These are phyloP conservation scores for Cyclotella choctawhatcheeana DNA, from an alignment of 108 stramenopile species.

Conservation along the genomic window DNA sequence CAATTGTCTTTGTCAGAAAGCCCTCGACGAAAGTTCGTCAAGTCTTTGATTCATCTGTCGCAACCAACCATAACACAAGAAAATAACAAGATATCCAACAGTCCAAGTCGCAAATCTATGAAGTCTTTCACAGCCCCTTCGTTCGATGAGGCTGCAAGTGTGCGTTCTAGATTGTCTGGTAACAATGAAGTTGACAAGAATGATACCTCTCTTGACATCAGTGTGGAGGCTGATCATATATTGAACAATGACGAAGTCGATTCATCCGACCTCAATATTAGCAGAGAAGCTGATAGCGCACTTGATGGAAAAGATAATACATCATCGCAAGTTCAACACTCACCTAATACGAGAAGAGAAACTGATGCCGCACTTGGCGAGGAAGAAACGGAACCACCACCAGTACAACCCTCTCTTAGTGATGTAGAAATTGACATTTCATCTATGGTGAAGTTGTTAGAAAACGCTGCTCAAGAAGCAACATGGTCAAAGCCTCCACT, in stretches of 20 bases:
- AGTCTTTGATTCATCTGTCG: not conserved
- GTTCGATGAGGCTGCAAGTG: constrained; percentile 14
- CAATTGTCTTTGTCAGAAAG: too few relatives aligned
- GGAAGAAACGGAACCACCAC: not conserved
- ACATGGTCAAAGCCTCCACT: constrained; percentile 6
- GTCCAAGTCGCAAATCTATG: not conserved
- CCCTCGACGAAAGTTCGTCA: too few relatives aligned
- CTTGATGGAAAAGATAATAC: not conserved
- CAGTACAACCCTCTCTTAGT: too few relatives aligned
- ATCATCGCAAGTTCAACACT: not conserved
- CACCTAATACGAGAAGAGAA: not conserved
- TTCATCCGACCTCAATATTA: not conserved
- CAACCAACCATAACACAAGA: too few relatives aligned
- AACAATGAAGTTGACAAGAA: not conserved
- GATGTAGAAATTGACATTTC: too few relatives aligned
- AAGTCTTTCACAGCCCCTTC: constrained; percentile 4
- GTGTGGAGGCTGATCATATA: not conserved
- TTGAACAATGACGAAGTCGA: not conserved
- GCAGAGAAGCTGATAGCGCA: constrained; percentile 1
- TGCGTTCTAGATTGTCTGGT: not conserved
- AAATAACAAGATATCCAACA: not conserved
- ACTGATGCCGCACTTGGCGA: not conserved
- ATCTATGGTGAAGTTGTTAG: constrained; percentile 13
- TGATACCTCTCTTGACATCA: not conserved
- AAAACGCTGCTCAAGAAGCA: constrained; percentile 26